Evolutionary conservation across 139 green algal genomes (phyloP).

Genomic region (Mesostigma viride): DNA sequence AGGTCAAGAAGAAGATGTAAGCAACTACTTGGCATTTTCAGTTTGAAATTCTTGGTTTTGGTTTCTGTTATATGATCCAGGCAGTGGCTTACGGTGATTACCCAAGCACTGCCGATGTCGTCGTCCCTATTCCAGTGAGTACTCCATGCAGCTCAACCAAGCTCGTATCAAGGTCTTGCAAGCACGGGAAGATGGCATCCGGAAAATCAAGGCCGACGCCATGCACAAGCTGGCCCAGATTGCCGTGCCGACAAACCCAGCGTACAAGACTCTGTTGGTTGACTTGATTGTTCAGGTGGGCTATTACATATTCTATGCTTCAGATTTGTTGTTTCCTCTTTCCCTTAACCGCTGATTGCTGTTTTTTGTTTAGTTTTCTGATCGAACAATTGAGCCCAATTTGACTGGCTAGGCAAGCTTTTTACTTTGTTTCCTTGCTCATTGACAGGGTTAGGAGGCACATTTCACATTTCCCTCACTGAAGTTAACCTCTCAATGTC

Average conservation of each 20-base stretch:
- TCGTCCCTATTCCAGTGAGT: conserved; percentile 52
- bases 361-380: too few species aligned
- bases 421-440: too few species aligned
- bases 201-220: conserved; percentile 47
- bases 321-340: too few species aligned
- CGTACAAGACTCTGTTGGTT: conserved; percentile 73
- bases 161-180: conserved; percentile 81
- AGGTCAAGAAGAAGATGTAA: conserved; percentile 97
- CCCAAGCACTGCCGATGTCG: neutral
- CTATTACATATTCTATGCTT: neutral
- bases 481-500: too few species aligned
- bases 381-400: too few species aligned
- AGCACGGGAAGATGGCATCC: conserved; percentile 71
- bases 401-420: too few species aligned
- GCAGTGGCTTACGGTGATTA: neutral
- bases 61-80: neutral
- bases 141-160: conserved; percentile 93
- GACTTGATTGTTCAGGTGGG: conserved; percentile 76
- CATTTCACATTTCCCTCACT: too few species aligned
- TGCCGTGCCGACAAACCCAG: conserved; percentile 46
- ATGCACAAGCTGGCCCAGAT: conserved; percentile 48
- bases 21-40: conserved; percentile 20
- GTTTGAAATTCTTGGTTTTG: too few species aligned
- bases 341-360: too few species aligned
- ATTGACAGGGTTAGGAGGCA: too few species aligned